A percentile compares a stretch with the other conserved stretches of the same genome.
Evolutionary conservation across 1,284 basidiomycete genomes (phyloP).

Genomic region (Trichosporon sp.): DNA sequence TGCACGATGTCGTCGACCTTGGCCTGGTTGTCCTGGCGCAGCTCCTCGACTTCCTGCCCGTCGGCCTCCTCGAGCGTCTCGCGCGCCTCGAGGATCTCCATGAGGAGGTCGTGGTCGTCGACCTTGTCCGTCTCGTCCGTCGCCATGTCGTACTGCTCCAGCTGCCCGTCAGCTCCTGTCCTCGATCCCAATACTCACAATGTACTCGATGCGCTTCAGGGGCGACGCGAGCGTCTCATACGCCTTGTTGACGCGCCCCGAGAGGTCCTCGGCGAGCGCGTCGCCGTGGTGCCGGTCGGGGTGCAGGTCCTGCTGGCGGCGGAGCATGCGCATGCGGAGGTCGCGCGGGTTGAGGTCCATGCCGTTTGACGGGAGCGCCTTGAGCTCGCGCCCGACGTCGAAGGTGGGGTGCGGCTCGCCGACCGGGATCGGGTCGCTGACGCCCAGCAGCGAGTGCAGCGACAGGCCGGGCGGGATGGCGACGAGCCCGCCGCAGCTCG

Average conservation of each 20-base stretch:
- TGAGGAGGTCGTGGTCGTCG: conserved; percentile 67
- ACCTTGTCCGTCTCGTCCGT: conserved; percentile 70
- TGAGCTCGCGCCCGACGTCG: conserved; percentile 33
- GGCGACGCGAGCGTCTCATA: conserved; percentile 45
- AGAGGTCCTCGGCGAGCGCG: conserved; percentile 39
- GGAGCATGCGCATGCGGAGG: conserved; percentile 36
- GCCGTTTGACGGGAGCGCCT: conserved; percentile 33
- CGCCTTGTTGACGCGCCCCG: conserved; percentile 44
- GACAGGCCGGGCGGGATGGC: conserved; percentile 39
- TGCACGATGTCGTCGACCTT: conserved; percentile 55
- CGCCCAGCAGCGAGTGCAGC: conserved; percentile 39
- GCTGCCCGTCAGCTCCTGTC: conserved; percentile 29
- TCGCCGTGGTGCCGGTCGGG: conserved; percentile 41
- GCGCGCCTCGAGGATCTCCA: conserved; percentile 73
- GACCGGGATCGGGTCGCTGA: conserved; percentile 27
- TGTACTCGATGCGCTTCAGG: conserved; percentile 45
- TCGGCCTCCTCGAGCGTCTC: conserved; percentile 69
- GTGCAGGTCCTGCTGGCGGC: conserved; percentile 42
- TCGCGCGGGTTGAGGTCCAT: conserved; percentile 37
- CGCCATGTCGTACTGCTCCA: conserved; percentile 60
- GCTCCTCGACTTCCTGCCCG: conserved; percentile 55
- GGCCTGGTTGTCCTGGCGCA: conserved; percentile 60
- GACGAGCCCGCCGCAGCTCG: conserved; percentile 33
- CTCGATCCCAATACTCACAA: conserved; percentile 30
- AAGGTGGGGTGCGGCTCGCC: conserved; percentile 11